Conservation (phyloP, 345 rosid genomes). For the Carallia brachiata region DNA sequence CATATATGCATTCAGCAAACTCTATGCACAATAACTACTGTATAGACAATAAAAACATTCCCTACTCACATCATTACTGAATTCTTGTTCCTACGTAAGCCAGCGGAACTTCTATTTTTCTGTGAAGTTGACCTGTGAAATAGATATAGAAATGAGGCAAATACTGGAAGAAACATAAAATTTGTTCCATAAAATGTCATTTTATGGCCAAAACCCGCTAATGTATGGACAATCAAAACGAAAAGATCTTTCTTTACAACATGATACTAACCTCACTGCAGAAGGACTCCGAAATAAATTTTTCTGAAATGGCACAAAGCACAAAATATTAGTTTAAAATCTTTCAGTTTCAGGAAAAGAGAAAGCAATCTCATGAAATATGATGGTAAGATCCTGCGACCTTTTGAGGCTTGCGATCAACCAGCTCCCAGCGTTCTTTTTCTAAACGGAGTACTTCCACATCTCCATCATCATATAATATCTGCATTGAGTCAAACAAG, state of each 20-base stretch:
- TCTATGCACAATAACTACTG: conserved; percentile 2
- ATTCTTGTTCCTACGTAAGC: conserved; percentile 40
- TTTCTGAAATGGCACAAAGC: conserved; percentile 48
- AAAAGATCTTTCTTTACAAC: conserved; percentile 2
- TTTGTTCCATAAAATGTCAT: neutral
- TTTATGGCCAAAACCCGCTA: neutral
- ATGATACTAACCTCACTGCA: conserved; percentile 49
- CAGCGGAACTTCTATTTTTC: conserved; percentile 42
- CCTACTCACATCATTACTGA: conserved; percentile 53
- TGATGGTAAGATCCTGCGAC: conserved; percentile 25
- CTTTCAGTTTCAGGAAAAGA: neutral
- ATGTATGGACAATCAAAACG: neutral
- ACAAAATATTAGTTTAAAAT: conserved; percentile 4
- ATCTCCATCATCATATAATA: conserved; percentile 92
- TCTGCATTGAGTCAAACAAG: conserved; percentile 31
- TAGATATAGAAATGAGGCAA: conserved; percentile 14
- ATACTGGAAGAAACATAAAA: neutral
- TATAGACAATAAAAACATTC: conserved; percentile 6
- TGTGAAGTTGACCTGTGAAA: conserved; percentile 51
- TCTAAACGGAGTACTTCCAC: conserved; percentile 83
- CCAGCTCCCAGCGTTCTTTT: conserved; percentile 88
- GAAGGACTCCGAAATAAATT: conserved; percentile 38
- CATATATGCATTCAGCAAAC: conserved; percentile 6
- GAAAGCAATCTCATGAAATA: conserved; percentile 18
- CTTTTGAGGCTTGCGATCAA: conserved; percentile 63